These are phyloP conservation scores for Trichosanthes cucumerina DNA, from an alignment of 306 rosid species.

Conservation along the genomic window DNA sequence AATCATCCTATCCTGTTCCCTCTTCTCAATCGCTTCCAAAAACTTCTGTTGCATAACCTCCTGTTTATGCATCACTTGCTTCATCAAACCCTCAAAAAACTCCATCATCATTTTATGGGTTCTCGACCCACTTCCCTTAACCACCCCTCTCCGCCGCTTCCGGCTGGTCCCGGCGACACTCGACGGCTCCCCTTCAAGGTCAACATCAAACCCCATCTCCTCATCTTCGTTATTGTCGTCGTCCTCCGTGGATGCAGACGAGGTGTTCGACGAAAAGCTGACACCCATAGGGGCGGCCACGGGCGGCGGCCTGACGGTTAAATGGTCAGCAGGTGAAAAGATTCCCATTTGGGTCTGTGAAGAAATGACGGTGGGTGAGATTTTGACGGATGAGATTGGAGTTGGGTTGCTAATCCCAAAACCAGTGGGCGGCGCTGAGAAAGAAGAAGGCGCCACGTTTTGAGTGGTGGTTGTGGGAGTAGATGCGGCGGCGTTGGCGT, in stretches of 20 bases:
- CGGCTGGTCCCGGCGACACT: slow-evolving; percentile 19
- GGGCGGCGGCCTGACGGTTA: slow-evolving; percentile 1
- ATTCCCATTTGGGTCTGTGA: slow-evolving; percentile 4
- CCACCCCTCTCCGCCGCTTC: slow-evolving; percentile 19
- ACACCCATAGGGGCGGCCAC: background rate
- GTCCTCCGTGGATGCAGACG: slow-evolving; percentile 24
- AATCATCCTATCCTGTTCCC: slow-evolving; percentile 31
- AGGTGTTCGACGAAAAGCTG: slow-evolving; percentile 30
- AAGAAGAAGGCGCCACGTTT: slow-evolving; percentile 3
- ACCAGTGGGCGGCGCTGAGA: background rate
- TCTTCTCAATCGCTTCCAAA: slow-evolving; percentile 32
- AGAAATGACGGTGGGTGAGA: background rate
- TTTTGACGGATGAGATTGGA: slow-evolving; percentile 26
- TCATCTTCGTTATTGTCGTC: slow-evolving; percentile 16
- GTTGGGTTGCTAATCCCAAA: slow-evolving; percentile 27
- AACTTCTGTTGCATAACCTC: slow-evolving; percentile 38
- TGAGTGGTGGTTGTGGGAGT: background rate
- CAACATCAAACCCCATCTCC: slow-evolving; percentile 11
- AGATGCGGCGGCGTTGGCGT: background rate
- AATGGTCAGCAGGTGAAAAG: background rate
- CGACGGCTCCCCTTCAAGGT: slow-evolving; percentile 10
- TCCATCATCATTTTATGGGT: slow-evolving; percentile 29
- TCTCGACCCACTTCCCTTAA: background rate
- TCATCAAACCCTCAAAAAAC: slow-evolving; percentile 36
- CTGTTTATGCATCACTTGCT: slow-evolving; percentile 37